Conservation (phyloP, 345 rosid genomes). For the Gossypium rotundifolium region DNA sequence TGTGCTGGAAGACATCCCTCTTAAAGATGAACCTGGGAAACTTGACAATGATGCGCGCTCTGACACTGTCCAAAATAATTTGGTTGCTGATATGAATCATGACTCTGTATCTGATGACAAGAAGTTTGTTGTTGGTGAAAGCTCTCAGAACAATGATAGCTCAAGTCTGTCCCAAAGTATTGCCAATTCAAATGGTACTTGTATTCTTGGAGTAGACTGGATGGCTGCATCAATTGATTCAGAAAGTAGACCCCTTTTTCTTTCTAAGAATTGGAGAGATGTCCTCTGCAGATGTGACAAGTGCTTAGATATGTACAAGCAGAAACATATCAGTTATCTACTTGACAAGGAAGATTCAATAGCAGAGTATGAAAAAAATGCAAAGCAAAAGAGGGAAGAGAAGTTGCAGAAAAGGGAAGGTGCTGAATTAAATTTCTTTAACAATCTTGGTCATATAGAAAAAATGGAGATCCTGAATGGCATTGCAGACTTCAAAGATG, state of each 20-base stretch:
- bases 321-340: slow-evolving; percentile 56
- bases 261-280: slow-evolving; percentile 85
- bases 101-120: slow-evolving; percentile 22
- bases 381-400: slow-evolving; percentile 85
- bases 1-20: slow-evolving; percentile 34
- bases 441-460: slow-evolving; percentile 76
- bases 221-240: slow-evolving; percentile 18
- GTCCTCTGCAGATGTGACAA: slow-evolving; percentile 67
- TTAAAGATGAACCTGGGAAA: slow-evolving; percentile 32
- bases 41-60: slow-evolving; percentile 29
- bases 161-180: slow-evolving; percentile 20
- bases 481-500: slow-evolving; percentile 77
- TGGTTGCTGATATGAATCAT: slow-evolving; percentile 13
- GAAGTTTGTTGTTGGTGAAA: slow-evolving; percentile 33
- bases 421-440: slow-evolving; percentile 52
- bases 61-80: slow-evolving; percentile 13
- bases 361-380: slow-evolving; percentile 78
- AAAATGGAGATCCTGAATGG: slow-evolving; percentile 90
- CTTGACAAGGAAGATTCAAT: slow-evolving; percentile 82
- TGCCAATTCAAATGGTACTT: slow-evolving; percentile 17
- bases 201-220: slow-evolving; percentile 38
- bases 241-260: slow-evolving; percentile 61
- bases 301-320: slow-evolving; percentile 58
- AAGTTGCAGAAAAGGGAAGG: slow-evolving; percentile 80
- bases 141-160: slow-evolving; percentile 33